A percentile compares a stretch with the other conserved stretches of the same genome.
Evolutionary conservation across 1,139 yeast species (phyloP).

Genomic region (Pichia sp.): DNA sequence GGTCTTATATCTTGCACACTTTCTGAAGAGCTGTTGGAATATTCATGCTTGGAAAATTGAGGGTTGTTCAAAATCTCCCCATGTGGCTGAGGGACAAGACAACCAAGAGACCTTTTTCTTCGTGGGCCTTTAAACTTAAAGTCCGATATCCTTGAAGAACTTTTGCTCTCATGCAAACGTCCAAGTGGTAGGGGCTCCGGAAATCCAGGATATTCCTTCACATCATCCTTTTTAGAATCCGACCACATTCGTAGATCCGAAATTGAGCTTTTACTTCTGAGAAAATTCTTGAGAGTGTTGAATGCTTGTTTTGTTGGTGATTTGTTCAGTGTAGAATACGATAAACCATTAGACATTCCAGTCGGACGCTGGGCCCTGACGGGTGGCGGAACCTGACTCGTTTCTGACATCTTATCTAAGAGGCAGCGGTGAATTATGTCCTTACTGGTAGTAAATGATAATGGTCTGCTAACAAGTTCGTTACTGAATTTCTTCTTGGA

Average conservation of each 20-base stretch:
- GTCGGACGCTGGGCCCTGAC: background rate
- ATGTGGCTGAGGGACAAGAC: slow-evolving; percentile 8
- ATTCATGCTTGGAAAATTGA: background rate
- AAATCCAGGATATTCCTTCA: background rate
- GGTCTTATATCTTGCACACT: background rate
- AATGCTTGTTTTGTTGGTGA: slow-evolving; percentile 16
- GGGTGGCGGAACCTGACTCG: background rate
- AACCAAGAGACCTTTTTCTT: slow-evolving; percentile 14
- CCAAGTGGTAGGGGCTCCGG: background rate
- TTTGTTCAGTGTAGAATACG: background rate
- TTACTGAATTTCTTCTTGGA: background rate
- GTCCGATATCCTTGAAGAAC: slow-evolving; percentile 6
- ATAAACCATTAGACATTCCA: background rate
- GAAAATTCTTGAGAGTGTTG: slow-evolving; percentile 11
- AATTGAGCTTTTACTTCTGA: slow-evolving; percentile 14
- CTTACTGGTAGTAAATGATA: background rate
- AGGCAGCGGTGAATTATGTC: background rate
- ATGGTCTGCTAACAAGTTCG: background rate
- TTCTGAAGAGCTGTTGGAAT: background rate
- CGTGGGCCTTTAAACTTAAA: slow-evolving; percentile 4
- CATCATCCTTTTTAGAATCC: slow-evolving; percentile 7
- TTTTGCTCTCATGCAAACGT: slow-evolving; percentile 2
- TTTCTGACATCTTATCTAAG: slow-evolving; percentile 1
- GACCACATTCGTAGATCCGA: slow-evolving; percentile 12
- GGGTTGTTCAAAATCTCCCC: background rate